A percentile compares a stretch with the other conserved stretches of the same genome.
phyloP scores from a whole-genome alignment of 2,329 filamentous ascomycete genomes.

The Stachybotrys chartarum region DNA sequence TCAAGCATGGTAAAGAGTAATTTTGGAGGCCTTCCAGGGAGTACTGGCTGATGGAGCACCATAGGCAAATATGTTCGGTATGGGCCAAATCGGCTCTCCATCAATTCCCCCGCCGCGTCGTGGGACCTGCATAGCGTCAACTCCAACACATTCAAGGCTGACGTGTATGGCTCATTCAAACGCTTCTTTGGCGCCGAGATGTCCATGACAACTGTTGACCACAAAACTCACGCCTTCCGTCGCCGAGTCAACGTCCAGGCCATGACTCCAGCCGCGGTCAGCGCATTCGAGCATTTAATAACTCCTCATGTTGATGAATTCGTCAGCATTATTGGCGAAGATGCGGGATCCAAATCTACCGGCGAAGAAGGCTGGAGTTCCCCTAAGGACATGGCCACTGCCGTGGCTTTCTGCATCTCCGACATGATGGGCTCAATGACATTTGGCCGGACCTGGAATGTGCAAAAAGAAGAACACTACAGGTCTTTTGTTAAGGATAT shows the following conservation, averaged over 20 bases:
- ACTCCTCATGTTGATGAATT: constrained; percentile 5
- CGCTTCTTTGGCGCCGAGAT: constrained; percentile 7
- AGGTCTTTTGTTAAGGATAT: constrained; percentile 6
- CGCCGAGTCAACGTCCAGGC: constrained; percentile 5
- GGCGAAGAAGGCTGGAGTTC: constrained; percentile 5
- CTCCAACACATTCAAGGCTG: constrained; percentile 4
- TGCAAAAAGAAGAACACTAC: constrained; percentile 5
- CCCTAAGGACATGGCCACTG: constrained; percentile 5
- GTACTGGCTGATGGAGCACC: background rate
- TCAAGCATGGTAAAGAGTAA: constrained; percentile 1
- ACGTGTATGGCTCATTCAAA: constrained; percentile 6
- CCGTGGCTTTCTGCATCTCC: constrained; percentile 7
- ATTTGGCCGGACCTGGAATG: constrained; percentile 7
- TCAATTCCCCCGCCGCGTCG: constrained; percentile 5
- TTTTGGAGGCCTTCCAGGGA: background rate
- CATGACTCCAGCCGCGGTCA: constrained; percentile 6
- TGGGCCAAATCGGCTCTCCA: constrained; percentile 6
- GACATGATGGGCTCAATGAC: constrained; percentile 10
- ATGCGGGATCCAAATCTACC: background rate
- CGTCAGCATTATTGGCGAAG: constrained; percentile 3
- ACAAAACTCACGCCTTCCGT: constrained; percentile 7
- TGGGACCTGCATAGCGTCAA: constrained; percentile 4
- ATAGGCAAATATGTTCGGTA: constrained; percentile 7
- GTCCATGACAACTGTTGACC: constrained; percentile 7
- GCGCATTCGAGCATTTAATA: constrained; percentile 5